Conservation (phyloP, 2,329 filamentous ascomycete species). For the Pseudogymnoascus sp. region DNA sequence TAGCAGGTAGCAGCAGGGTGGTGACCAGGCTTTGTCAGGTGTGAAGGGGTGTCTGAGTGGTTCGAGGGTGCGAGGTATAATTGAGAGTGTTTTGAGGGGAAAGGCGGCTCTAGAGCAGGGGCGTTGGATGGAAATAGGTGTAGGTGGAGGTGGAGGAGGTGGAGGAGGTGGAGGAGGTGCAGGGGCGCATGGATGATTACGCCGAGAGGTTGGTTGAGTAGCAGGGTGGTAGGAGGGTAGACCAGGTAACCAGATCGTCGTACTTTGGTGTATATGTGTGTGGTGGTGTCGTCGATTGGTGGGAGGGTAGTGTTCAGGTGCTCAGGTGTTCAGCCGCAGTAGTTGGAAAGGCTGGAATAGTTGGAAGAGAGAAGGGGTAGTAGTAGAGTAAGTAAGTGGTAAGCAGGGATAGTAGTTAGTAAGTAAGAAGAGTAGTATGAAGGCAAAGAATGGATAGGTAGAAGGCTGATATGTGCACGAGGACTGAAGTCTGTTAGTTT, state of each 20-base stretch:
- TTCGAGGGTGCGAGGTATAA: background rate
- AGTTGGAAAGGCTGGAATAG: background rate
- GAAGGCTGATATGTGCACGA: background rate
- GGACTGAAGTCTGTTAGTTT: background rate
- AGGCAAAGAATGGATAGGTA: background rate
- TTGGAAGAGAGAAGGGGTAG: background rate
- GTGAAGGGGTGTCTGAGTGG: background rate
- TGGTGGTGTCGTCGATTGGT: background rate
- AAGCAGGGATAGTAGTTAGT: background rate
- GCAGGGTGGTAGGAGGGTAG: background rate
- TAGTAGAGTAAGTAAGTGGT: background rate
- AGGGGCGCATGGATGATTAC: background rate
- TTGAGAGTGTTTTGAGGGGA: background rate
- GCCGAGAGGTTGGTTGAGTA: background rate
- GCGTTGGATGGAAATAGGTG: background rate
- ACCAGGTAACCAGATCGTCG: background rate
- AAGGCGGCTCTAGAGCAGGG: background rate
- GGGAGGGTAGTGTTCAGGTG: background rate
- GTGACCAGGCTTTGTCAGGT: background rate
- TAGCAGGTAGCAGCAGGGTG: background rate
- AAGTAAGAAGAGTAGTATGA: background rate
- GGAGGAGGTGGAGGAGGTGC: background rate
- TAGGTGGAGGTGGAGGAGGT: background rate
- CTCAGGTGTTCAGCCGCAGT: background rate
- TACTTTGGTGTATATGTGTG: background rate